These are phyloP conservation scores for Euphorbia pulcherrima DNA, from an alignment of 345 rosid species.

Conservation along the genomic window DNA sequence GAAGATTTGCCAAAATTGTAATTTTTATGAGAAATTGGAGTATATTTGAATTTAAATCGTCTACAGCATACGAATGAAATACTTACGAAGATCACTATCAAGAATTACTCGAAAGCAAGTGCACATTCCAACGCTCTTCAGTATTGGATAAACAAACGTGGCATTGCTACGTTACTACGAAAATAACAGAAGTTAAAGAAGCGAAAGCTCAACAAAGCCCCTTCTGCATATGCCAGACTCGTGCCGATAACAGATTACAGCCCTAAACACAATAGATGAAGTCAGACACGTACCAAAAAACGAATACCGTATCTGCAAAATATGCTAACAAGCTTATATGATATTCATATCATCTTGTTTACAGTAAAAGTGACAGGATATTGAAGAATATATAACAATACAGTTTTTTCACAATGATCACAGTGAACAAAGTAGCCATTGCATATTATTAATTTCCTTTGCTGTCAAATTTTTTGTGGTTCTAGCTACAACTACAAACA, in stretches of 20 bases:
- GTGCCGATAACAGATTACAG: conserved; percentile 25
- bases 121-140: background rate
- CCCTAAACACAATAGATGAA: conserved; percentile 26
- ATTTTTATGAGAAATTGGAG: background rate
- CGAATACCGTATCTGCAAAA: background rate
- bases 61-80: conserved; percentile 4
- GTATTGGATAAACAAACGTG: background rate
- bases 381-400: too few relatives aligned
- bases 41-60: background rate
- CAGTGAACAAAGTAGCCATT: background rate
- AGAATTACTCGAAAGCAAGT: background rate
- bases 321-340: too few relatives aligned
- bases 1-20: background rate
- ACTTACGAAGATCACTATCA: background rate
- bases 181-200: background rate
- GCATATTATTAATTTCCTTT: background rate
- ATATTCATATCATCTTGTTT: too few relatives aligned
- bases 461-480: background rate
- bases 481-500: background rate
- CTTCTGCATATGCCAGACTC: conserved; percentile 10
- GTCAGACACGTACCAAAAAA: conserved; percentile 18
- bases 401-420: background rate
- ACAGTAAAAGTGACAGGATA: too few relatives aligned
- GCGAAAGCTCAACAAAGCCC: background rate
- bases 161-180: background rate